These are phyloP conservation scores for Bruguiera hainesii DNA, from an alignment of 441 rosid genomes.

Conservation along the genomic window DNA sequence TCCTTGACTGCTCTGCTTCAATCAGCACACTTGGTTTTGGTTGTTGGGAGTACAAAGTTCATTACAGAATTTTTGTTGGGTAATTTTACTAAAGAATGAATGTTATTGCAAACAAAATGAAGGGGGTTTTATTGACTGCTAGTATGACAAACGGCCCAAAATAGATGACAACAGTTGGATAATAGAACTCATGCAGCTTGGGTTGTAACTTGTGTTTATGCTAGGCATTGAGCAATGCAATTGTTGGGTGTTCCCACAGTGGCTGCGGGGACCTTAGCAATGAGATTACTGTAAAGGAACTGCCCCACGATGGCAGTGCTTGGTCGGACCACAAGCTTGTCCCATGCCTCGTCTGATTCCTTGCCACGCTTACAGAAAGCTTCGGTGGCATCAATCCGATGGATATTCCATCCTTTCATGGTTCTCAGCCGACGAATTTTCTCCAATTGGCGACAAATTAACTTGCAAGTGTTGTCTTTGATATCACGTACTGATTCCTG, in stretches of 20 bases:
- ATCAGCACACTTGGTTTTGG: no score
- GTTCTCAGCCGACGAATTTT: constrained; percentile 55
- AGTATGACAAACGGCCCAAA: no score
- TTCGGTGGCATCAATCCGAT: constrained; percentile 62
- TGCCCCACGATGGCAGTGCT: constrained; percentile 37
- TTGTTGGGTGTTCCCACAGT: constrained; percentile 16
- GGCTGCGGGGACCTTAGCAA: constrained; percentile 8
- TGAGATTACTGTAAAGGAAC: constrained; percentile 30
- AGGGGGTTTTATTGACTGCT: no score
- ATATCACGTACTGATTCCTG: constrained; percentile 44
- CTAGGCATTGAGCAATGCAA: constrained; percentile 21
- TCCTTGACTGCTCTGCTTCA: no score
- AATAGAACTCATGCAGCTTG: not conserved
- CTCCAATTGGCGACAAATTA: constrained; percentile 54
- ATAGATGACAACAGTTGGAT: no score
- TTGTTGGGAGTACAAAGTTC: no score
- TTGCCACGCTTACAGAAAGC: constrained; percentile 38
- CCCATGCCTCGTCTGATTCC: constrained; percentile 64
- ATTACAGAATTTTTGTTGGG: no score
- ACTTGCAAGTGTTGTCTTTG: constrained; percentile 46
- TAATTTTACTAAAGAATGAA: not conserved
- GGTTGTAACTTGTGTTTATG: not conserved
- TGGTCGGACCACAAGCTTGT: constrained; percentile 49
- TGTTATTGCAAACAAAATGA: no score
- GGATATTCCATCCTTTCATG: constrained; percentile 56